Conservation (phyloP, 1,139 yeast genomes). For the Komagataea norvegica region DNA sequence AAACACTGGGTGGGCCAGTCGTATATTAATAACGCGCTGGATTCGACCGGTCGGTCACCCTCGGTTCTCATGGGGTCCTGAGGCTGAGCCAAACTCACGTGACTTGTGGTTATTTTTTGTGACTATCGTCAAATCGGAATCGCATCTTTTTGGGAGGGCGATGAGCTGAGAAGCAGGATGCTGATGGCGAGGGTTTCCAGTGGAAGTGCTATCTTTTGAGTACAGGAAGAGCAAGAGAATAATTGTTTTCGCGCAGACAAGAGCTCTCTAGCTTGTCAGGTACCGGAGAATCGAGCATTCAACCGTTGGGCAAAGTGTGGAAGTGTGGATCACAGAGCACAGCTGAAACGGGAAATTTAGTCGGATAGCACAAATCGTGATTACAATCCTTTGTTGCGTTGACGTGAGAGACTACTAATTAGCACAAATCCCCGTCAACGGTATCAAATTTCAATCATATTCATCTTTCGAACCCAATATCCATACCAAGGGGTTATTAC, state of each 20-base stretch:
- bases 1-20: no score
- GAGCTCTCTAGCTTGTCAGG: no score
- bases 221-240: no score
- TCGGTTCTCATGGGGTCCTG: no score
- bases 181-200: no score
- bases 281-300: not conserved
- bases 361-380: not conserved
- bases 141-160: no score
- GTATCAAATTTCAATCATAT: slow-evolving; percentile 2
- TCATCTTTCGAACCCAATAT: not conserved
- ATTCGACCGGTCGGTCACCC: no score
- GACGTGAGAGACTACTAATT: not conserved
- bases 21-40: no score
- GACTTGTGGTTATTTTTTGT: slow-evolving; percentile 9
- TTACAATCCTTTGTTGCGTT: not conserved
- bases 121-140: slow-evolving; percentile 1
- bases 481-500: not conserved
- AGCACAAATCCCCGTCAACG: no score
- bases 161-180: no score
- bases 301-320: not conserved
- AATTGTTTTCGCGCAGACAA: no score
- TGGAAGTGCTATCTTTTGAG: no score
- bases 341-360: not conserved
- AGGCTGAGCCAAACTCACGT: slow-evolving; percentile 10
- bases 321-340: slow-evolving; percentile 1